phyloP scores from a whole-genome alignment of 352 stramenopile species.

The Pythium periplocum region DNA sequence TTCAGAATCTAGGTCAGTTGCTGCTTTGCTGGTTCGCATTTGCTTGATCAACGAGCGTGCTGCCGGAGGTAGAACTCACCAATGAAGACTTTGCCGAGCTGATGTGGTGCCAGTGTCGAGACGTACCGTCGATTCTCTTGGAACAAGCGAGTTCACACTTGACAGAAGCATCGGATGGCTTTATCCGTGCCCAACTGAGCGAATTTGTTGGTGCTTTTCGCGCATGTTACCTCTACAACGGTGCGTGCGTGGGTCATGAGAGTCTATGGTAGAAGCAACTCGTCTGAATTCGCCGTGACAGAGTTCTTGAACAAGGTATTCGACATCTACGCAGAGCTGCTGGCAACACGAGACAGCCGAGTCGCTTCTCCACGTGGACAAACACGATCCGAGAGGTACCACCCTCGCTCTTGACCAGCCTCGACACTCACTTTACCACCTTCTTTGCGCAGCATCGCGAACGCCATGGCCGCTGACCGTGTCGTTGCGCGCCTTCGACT shows the following conservation, averaged over 20 bases:
- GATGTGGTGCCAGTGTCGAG: conserved; percentile 46
- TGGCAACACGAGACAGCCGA: conserved; percentile 20
- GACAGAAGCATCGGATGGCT: conserved; percentile 23
- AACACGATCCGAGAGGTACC: conserved; percentile 34
- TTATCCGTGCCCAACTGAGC: conserved; percentile 20
- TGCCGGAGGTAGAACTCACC: conserved; percentile 29
- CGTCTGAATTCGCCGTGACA: conserved; percentile 4
- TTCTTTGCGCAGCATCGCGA: conserved; percentile 29
- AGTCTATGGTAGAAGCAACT: not conserved
- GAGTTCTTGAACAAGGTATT: conserved; percentile 43
- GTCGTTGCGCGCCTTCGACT: conserved; percentile 43
- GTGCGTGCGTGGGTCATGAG: conserved; percentile 9
- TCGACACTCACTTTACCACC: too few relatives aligned
- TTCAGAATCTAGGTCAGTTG: too few relatives aligned
- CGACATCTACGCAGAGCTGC: conserved; percentile 46
- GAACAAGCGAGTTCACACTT: conserved; percentile 38
- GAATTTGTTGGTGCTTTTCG: conserved; percentile 32
- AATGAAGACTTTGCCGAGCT: conserved; percentile 56
- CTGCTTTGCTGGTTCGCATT: too few relatives aligned
- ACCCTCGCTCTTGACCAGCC: too few relatives aligned
- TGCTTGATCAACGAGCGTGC: not conserved
- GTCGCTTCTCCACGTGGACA: conserved; percentile 18
- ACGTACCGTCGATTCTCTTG: conserved; percentile 37
- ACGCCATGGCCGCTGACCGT: conserved; percentile 36
- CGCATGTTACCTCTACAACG: conserved; percentile 48